Percentiles rank a stretch among this genome's conserved stretches.
phyloP scores from a whole-genome alignment of 352 stramenopile species.

The Phytophthora tubulina region DNA sequence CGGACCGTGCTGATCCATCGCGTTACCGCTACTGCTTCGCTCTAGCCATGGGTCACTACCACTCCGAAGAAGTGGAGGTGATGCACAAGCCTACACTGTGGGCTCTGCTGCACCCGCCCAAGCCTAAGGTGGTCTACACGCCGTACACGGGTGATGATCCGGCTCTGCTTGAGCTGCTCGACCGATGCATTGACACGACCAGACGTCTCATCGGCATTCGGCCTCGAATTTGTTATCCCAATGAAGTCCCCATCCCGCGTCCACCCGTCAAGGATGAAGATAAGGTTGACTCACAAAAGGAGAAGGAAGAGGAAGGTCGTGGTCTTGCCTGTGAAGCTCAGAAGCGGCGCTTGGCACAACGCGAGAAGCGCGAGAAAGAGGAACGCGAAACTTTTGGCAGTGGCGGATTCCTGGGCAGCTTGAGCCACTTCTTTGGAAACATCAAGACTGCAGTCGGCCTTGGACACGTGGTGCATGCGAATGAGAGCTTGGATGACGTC shows the following conservation, averaged over 20 bases:
- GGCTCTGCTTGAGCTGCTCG: constrained; percentile 59
- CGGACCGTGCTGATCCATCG: constrained; percentile 59
- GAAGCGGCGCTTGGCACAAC: constrained; percentile 54
- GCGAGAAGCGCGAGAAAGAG: constrained; percentile 40
- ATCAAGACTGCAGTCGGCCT: constrained; percentile 51
- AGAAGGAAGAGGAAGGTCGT: constrained; percentile 70
- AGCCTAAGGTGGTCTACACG: constrained; percentile 56
- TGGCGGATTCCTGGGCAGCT: constrained; percentile 21
- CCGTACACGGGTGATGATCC: constrained; percentile 64
- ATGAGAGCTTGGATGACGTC: constrained; percentile 68
- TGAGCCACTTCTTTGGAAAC: constrained; percentile 26
- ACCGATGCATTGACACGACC: constrained; percentile 72
- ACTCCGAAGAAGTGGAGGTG: constrained; percentile 56
- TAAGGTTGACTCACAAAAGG: constrained; percentile 31
- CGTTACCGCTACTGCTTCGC: constrained; percentile 74
- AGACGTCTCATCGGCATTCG: constrained; percentile 53
- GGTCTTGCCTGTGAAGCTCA: constrained; percentile 75
- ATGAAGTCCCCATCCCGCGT: constrained; percentile 54
- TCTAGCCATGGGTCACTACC: constrained; percentile 65
- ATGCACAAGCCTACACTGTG: constrained; percentile 52
- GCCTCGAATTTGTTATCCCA: constrained; percentile 51
- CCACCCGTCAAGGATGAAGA: constrained; percentile 20
- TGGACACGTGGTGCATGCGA: constrained; percentile 47
- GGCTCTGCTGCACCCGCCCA: constrained; percentile 41
- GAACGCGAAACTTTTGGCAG: constrained; percentile 25